phyloP scores from a whole-genome alignment of 345 rosid species.

The Pistacia integerrima region DNA sequence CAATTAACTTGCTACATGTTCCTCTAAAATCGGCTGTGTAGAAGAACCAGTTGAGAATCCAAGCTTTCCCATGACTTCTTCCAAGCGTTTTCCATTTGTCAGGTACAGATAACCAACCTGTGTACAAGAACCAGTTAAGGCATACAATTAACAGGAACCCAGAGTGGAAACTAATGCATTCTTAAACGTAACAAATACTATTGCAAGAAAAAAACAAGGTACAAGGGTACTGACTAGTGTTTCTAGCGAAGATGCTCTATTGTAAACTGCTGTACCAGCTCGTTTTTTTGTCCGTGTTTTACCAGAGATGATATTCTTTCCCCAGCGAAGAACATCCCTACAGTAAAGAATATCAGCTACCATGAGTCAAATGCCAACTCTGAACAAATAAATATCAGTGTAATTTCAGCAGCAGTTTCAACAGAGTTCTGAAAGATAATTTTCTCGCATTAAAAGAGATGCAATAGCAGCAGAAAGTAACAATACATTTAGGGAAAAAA shows the following conservation, averaged over 20 bases:
- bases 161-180: not conserved
- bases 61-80: conserved; percentile 75
- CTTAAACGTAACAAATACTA: not conserved
- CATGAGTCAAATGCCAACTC: not conserved
- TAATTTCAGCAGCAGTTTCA: not conserved
- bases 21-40: conserved; percentile 42
- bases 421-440: not conserved
- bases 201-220: conserved; percentile 13
- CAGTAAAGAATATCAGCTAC: conserved; percentile 2
- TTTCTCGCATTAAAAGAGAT: not conserved
- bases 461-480: not conserved
- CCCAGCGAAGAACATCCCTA: conserved; percentile 68
- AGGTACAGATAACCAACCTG: conserved; percentile 87
- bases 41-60: conserved; percentile 76
- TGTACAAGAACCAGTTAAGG: not conserved
- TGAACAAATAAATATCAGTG: not conserved
- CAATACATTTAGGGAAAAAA: not conserved
- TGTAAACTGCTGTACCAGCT: conserved; percentile 64
- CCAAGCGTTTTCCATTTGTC: conserved; percentile 65
- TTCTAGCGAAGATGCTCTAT: conserved; percentile 72
- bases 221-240: conserved; percentile 47
- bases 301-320: conserved; percentile 54
- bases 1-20: conserved; percentile 37
- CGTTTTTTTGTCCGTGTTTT: conserved; percentile 61
- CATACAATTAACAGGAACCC: not conserved